Evolutionary conservation across 345 rosid genomes (phyloP).

Genomic region (Lepidium didymum): DNA sequence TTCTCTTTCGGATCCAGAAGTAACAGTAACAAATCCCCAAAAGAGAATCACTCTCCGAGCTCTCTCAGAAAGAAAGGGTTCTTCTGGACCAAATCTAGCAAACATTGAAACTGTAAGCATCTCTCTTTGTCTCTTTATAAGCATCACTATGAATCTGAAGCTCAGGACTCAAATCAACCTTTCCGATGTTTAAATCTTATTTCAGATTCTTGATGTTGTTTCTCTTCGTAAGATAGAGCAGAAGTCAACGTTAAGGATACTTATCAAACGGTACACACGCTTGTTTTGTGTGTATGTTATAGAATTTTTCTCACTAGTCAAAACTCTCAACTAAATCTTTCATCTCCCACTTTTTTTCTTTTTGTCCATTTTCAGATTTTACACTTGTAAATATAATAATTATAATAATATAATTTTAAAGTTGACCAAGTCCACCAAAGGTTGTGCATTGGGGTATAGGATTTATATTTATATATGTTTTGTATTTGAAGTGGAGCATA

Average conservation of each 20-base stretch:
- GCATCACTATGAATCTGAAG: not conserved
- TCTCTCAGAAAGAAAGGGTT: slow-evolving; percentile 53
- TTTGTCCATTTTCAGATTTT: not conserved
- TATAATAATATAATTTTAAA: not conserved
- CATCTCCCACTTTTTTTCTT: not conserved
- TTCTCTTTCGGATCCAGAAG: slow-evolving; percentile 76
- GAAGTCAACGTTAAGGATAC: slow-evolving; percentile 3
- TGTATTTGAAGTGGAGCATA: too few relatives aligned
- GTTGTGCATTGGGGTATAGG: too few relatives aligned
- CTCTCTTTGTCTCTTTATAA: not conserved
- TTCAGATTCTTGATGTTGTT: slow-evolving; percentile 2
- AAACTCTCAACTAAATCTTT: not conserved
- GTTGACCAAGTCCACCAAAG: not conserved
- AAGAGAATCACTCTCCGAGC: slow-evolving; percentile 39
- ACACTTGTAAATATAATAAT: slow-evolving; percentile 16
- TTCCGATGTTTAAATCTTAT: not conserved
- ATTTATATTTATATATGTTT: too few relatives aligned
- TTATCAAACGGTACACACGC: slow-evolving; percentile 2
- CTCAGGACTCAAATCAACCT: not conserved
- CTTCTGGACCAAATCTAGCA: slow-evolving; percentile 82
- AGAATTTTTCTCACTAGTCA: not conserved
- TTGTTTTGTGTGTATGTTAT: not conserved
- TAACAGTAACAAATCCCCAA: slow-evolving; percentile 32
- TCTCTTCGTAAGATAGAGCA: not conserved
- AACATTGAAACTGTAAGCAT: slow-evolving; percentile 38